Conservation (phyloP, 768 basidiomycete species). For the Heimioporus sp. region DNA sequence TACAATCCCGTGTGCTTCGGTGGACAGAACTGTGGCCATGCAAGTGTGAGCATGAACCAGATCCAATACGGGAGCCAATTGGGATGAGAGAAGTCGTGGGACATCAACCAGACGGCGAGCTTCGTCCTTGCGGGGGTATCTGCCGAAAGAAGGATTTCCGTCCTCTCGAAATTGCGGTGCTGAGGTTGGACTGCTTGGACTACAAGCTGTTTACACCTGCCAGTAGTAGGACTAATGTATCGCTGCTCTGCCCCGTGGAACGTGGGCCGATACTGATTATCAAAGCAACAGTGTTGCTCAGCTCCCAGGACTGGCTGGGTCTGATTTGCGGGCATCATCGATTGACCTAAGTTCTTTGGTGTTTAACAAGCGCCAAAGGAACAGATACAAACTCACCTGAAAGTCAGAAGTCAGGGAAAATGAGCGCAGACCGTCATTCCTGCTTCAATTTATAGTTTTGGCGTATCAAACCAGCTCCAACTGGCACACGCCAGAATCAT, state of each 20-base stretch:
- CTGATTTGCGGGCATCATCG: too few relatives aligned
- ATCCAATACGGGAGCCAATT: conserved; percentile 17
- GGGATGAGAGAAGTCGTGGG: neutral
- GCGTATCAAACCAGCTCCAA: too few relatives aligned
- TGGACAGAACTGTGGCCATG: conserved; percentile 9
- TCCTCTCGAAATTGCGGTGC: neutral
- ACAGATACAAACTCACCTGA: too few relatives aligned
- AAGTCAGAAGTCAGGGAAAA: too few relatives aligned
- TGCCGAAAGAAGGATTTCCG: neutral
- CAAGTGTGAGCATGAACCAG: conserved; percentile 14
- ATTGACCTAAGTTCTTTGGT: too few relatives aligned
- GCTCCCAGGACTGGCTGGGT: too few relatives aligned
- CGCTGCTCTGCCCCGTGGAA: conserved; percentile 13
- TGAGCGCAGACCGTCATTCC: too few relatives aligned
- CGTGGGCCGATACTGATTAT: conserved; percentile 14
- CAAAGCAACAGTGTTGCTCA: conserved; percentile 6
- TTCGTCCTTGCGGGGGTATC: neutral
- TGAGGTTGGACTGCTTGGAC: conserved; percentile 23
- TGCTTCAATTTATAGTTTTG: too few relatives aligned
- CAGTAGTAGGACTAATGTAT: conserved; percentile 22
- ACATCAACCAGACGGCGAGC: conserved; percentile 20
- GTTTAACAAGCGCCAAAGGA: too few relatives aligned
- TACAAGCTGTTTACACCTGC: conserved; percentile 23
- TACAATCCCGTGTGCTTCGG: conserved; percentile 9
- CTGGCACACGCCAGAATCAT: too few relatives aligned